phyloP scores from a whole-genome alignment of 495 filamentous ascomycete genomes.

The Penicillium turbatum region DNA sequence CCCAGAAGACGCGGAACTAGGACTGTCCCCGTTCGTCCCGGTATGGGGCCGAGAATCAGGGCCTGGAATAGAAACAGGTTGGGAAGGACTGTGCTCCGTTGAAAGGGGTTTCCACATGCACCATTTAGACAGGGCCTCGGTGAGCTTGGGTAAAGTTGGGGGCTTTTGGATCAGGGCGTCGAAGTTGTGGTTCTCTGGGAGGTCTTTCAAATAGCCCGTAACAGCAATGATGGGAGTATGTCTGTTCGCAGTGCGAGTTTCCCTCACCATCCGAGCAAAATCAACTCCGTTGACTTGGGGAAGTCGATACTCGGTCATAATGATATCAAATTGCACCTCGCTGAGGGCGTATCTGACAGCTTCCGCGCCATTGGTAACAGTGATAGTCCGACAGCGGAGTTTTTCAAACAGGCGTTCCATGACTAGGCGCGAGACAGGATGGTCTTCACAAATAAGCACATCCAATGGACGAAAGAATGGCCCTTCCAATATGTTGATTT shows the following conservation, averaged over 20 bases:
- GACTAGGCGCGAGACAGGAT: constrained; percentile 92
- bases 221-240: constrained; percentile 93
- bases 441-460: constrained; percentile 95
- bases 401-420: constrained; percentile 97
- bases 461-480: constrained; percentile 88
- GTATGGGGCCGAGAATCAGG: constrained; percentile 60
- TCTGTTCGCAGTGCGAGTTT: constrained; percentile 90
- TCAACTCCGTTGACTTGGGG: constrained; percentile 92
- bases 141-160: constrained; percentile 81
- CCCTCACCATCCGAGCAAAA: constrained; percentile 93
- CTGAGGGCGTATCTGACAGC: constrained; percentile 88
- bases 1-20: constrained; percentile 73
- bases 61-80: constrained; percentile 52
- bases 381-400: constrained; percentile 90
- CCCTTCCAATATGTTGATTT: constrained; percentile 74
- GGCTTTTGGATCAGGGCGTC: constrained; percentile 94
- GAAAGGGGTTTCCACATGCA: constrained; percentile 89
- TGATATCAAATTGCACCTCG: constrained; percentile 91
- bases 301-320: constrained; percentile 94
- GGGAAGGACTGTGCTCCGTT: constrained; percentile 42
- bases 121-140: constrained; percentile 74
- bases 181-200: constrained; percentile 91
- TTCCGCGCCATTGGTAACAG: constrained; percentile 80
- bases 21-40: constrained; percentile 68
- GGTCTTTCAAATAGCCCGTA: constrained; percentile 95